Percentiles rank a stretch among this genome's conserved stretches.
Evolutionary conservation across 2,329 filamentous ascomycete species (phyloP).

Genomic region (Beauveria rudraprayagi): DNA sequence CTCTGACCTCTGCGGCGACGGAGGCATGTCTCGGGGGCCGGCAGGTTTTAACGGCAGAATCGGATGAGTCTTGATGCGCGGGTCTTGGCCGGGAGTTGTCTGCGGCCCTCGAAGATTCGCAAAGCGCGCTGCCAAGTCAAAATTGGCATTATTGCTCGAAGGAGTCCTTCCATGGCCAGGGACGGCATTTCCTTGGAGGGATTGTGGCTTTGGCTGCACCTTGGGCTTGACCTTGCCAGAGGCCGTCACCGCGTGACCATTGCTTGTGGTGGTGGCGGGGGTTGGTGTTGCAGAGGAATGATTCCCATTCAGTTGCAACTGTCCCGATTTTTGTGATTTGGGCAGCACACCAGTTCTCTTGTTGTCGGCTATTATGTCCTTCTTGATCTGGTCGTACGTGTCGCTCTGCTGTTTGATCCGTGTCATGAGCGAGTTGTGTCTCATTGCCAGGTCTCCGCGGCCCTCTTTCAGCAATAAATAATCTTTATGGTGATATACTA

Average conservation of each 20-base stretch:
- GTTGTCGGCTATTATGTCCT: slow-evolving; percentile 56
- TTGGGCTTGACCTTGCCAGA: slow-evolving; percentile 33
- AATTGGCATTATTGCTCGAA: slow-evolving; percentile 24
- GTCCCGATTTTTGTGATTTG: slow-evolving; percentile 12
- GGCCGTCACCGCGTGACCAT: slow-evolving; percentile 13
- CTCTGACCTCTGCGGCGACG: slow-evolving; percentile 31
- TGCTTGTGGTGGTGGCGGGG: background rate
- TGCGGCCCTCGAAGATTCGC: slow-evolving; percentile 43
- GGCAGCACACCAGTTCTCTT: slow-evolving; percentile 50
- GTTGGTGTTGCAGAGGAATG: slow-evolving; percentile 12
- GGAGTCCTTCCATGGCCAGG: slow-evolving; percentile 23
- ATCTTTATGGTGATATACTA: slow-evolving; percentile 69
- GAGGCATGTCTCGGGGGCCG: slow-evolving; percentile 47
- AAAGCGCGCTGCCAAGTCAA: slow-evolving; percentile 50
- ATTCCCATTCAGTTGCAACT: slow-evolving; percentile 9
- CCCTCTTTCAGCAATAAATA: slow-evolving; percentile 57
- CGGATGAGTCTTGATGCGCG: slow-evolving; percentile 43
- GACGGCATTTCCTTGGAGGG: slow-evolving; percentile 52
- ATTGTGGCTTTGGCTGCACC: slow-evolving; percentile 60
- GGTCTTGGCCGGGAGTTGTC: slow-evolving; percentile 38
- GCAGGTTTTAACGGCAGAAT: slow-evolving; percentile 30
- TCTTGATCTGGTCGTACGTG: slow-evolving; percentile 50
- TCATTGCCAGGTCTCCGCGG: slow-evolving; percentile 36
- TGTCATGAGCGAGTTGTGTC: slow-evolving; percentile 42
- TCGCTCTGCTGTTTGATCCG: slow-evolving; percentile 40